Evolutionary conservation across 1,139 yeast genomes (phyloP).

Genomic region (Magnusiomyces paraingens): DNA sequence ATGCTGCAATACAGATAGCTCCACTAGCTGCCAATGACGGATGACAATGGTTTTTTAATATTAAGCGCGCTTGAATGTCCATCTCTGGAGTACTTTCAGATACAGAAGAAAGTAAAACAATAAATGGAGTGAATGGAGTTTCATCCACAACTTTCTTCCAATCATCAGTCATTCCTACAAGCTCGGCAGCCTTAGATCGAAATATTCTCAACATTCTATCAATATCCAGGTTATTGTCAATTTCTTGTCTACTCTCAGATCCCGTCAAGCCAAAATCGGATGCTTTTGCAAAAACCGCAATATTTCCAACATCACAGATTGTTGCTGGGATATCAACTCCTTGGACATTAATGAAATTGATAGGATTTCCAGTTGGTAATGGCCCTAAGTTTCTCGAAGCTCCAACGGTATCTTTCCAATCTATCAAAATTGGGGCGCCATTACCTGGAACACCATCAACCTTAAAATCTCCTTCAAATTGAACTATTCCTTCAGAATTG

Average conservation of each 20-base stretch:
- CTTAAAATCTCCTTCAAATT: constrained; percentile 3
- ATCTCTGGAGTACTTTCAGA: neutral
- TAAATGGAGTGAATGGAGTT: constrained; percentile 2
- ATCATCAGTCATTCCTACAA: neutral
- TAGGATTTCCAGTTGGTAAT: constrained; percentile 1
- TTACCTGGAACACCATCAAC: constrained; percentile 5
- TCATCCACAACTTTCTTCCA: neutral
- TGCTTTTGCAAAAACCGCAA: constrained; percentile 5
- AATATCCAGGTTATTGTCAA: neutral
- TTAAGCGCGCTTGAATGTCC: neutral
- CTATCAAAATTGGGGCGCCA: constrained; percentile 3
- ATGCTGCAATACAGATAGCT: neutral
- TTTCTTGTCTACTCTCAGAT: neutral
- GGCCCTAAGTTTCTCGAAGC: neutral
- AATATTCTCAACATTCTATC: neutral
- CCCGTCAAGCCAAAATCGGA: constrained; percentile 1
- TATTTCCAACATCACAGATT: constrained; percentile 3
- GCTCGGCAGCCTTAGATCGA: neutral
- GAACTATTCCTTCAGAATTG: neutral
- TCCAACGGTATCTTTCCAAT: constrained; percentile 8
- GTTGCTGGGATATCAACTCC: neutral
- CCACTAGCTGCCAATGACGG: neutral
- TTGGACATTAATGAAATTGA: neutral
- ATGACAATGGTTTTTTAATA: neutral
- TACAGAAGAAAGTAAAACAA: neutral